Evolutionary conservation across 495 filamentous ascomycete species (phyloP), one percentile per base, ranked within the genome.

Genomic region (Stereocaulon alpinum): DNA sequence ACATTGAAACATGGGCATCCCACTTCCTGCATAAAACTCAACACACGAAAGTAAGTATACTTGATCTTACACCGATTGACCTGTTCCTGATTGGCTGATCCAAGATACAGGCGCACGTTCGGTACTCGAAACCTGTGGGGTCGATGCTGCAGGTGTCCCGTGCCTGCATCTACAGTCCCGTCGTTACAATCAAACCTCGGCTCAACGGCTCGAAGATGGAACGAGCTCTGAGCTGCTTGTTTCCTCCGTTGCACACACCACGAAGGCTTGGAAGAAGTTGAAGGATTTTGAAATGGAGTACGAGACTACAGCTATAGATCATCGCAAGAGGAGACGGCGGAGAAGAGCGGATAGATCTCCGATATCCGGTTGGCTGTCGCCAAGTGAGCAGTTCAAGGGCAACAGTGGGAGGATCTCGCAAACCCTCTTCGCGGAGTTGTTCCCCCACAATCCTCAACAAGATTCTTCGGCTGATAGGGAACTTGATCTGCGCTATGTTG

Each of bases 351-450:
- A 84, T 54, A 77, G 74, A 61, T 72, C 76, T 22, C 77, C 86
- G 15, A 74, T 84, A 12, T 76, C 82, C 41, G 84, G 82, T 12
- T 76, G 77, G 32, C 69, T 97, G n/a, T 68, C 79, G 30, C 77
- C 92, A 40, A 89, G 95, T 66, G 84, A 87, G 66, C 86, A 91
- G 71, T 75, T 95, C 64, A 89, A 85, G 73, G 89, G 87, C n/a
- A 89, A 94, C 62, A 81, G 90, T 34, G 93, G 89, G 49, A 82
- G 93, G 47, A 68, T 98, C 53, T 94, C 91, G 18, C 86, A 91
- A 64, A 88, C 95, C 69, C 77, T 98, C 40, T 89, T 87, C 60
- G 76, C 77, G 32, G 86, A 94, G 68, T 78, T 96, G 45, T 95
- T 95, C 67, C 87, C 84, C 27, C 77, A 79, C 3, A 58, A 66